Base-by-base conservation (phyloP, 2,329 filamentous ascomycete genomes). In the Neoascochyta sp. region DNA sequence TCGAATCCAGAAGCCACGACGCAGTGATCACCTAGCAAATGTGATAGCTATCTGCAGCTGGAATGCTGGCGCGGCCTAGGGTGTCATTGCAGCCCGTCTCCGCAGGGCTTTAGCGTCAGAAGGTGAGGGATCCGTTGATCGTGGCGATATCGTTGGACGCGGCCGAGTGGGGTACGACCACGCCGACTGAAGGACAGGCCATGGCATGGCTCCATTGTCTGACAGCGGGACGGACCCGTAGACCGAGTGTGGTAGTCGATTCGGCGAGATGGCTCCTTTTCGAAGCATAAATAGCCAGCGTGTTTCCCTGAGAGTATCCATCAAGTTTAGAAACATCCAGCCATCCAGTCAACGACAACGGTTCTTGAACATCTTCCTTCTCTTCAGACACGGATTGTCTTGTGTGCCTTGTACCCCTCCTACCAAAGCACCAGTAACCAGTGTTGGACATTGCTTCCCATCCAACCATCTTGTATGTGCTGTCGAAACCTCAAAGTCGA, bases 1-100 rank as follows among this genome's bases (percentile, higher is more conserved):
- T 64, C 60, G 59, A 62, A 64, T 45, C 48, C 57, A 36, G 54
- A 59, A 64, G 65, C 67, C 66, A 70, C 66, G 60, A 63, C 44
- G 47, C 49, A 47, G 52, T 54, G 50, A 60, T 57, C 58, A 49
- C 55, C 54, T 60, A 59, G 55, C 47, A 59, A 41, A 57, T 63
- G 60, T 63, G 62, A 63, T 64, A 60, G 54, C 50, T 55, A 40
- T 60, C 54, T 65, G 63, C 64, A 63, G 56, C 56, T 62, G 56
- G 57, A 58, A 55, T 57, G 55, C 55, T 62, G 51, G 62, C 52
- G 62, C 53, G 51, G 57, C 49, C 62, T 64, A 64, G 57, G 62
- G 63, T 65, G 54, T 60, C 63, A 66, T 65, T 62, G 60, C 62
- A 65, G 57, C 58, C 47, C 51, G 57, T 60, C 54, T 60, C 49